Evolutionary conservation across 345 rosid species (phyloP).

Genomic region (Syzygium grande): DNA sequence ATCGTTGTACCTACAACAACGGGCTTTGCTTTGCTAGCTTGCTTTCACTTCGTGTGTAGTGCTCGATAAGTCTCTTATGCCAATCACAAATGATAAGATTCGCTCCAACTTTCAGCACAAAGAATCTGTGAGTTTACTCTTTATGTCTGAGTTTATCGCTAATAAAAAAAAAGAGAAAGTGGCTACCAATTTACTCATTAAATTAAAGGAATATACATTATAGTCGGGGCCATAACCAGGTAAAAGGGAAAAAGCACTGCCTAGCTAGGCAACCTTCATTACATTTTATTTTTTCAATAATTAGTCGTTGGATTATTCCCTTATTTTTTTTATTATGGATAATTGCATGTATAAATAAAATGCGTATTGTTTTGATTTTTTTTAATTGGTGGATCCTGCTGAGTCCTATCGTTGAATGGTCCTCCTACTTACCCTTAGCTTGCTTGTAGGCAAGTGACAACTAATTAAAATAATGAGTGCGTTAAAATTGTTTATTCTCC

Average conservation of each 20-base stretch:
- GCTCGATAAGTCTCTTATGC: not conserved
- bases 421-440: not conserved
- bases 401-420: not conserved
- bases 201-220: not conserved
- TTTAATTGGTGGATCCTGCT: not conserved
- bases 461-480: not conserved
- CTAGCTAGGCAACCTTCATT: not conserved
- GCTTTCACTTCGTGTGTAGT: not conserved
- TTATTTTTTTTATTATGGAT: not conserved
- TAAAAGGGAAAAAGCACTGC: not conserved
- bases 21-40: not conserved
- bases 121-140: not conserved
- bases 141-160: not conserved
- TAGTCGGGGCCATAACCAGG: not conserved
- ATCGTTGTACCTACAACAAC: not conserved
- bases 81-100: not conserved
- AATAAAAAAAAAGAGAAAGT: not conserved
- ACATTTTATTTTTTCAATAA: not conserved
- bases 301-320: not conserved
- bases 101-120: not conserved
- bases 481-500: not conserved
- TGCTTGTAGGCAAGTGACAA: not conserved
- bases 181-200: not conserved
- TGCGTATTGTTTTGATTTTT: not conserved
- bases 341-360: not conserved